phyloP scores from a whole-genome alignment of 2,329 filamentous ascomycete genomes.

The Cordyceps fumosorosea region DNA sequence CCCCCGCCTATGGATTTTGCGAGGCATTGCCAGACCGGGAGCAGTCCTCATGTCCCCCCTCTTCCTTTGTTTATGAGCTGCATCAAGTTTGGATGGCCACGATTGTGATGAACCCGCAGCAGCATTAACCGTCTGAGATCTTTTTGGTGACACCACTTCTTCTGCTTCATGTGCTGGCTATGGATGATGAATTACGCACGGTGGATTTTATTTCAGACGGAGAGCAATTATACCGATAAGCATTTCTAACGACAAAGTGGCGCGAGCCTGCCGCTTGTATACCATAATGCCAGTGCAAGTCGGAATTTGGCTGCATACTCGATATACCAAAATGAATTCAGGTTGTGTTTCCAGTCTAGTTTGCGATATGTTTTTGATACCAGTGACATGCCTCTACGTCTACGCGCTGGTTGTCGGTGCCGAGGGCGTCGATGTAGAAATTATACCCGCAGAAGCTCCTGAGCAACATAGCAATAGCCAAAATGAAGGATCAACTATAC shows the following conservation, averaged over 20 bases:
- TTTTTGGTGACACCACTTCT: slow-evolving; percentile 6
- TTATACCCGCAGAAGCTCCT: background rate
- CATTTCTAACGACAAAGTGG: slow-evolving; percentile 9
- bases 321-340: slow-evolving; percentile 14
- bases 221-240: slow-evolving; percentile 13
- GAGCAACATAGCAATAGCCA: background rate
- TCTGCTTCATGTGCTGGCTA: slow-evolving; percentile 9
- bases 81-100: slow-evolving; percentile 13
- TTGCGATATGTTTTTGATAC: background rate
- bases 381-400: background rate
- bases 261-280: slow-evolving; percentile 13
- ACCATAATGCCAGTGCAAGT: slow-evolving; percentile 8
- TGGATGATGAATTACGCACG: slow-evolving; percentile 13
- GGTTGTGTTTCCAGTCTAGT: background rate
- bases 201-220: slow-evolving; percentile 10
- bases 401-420: background rate
- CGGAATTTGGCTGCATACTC: slow-evolving; percentile 13
- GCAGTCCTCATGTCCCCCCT: slow-evolving; percentile 10
- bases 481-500: too few species aligned
- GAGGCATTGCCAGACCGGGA: background rate
- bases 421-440: background rate
- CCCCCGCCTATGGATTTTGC: background rate
- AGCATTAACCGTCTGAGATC: slow-evolving; percentile 7
- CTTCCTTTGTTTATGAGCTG: slow-evolving; percentile 19
- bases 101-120: slow-evolving; percentile 12